Evolutionary conservation across 2,329 filamentous ascomycete species (phyloP), one percentile per base, ranked within the genome.

Genomic region (Thermoascus crustaceus): DNA sequence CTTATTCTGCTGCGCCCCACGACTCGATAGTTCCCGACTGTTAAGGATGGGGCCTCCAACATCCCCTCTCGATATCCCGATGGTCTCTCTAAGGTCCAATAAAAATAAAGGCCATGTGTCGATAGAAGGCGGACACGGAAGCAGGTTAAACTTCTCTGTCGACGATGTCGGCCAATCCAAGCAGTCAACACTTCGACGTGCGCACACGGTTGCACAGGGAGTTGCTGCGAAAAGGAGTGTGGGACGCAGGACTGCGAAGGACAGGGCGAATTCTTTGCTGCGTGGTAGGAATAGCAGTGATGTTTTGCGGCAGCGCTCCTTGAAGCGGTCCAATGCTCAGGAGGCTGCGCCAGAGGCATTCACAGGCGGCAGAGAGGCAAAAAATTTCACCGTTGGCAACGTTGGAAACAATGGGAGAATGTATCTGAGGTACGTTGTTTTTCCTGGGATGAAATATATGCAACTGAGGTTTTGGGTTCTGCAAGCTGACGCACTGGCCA

Each of bases 391-490:
- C 2, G 84, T 89, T 36, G 78, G 80, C 33, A 88, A 87, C 58
- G 83, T 89, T 40, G 83, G 83, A 16, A 84, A 86, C 55, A 86
- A 87, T 61, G 84, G 84, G 24, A 78, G 80, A 55, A 85, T 89
- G 59, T 89, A 86, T 60, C 58, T 89, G 47, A 83, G 82, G 82
- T 88, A 76, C 54, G 74, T 52, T 40, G 43, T 37, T 35, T 44
- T 35, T 30, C 37, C 41, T 37, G 8, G 14, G 26, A 29, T 13
- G 48, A 53, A 32, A n/a, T n/a, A n/a, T n/a, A n/a, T n/a, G n/a
- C n/a, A n/a, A n/a, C n/a, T n/a, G n/a, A n/a, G n/a, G n/a, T n/a
- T n/a, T n/a, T n/a, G n/a, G n/a, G n/a, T n/a, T n/a, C n/a, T n/a
- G n/a, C n/a, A n/a, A n/a, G n/a, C n/a, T n/a, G n/a, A n/a, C n/a